phyloP scores from a whole-genome alignment of 345 rosid genomes.

The Trapa incisa region DNA sequence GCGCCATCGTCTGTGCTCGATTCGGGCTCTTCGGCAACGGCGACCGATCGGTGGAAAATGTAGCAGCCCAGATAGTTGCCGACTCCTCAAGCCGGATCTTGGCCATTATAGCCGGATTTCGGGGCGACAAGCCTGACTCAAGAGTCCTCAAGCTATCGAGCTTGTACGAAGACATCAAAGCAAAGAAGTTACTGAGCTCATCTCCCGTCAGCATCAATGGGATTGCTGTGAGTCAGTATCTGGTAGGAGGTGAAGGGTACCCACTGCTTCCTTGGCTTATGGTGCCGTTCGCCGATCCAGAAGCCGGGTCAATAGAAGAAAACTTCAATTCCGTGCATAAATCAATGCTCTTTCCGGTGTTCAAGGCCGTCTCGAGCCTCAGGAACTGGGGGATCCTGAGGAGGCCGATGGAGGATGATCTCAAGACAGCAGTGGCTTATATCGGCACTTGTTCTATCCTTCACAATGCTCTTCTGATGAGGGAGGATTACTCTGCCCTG shows the following conservation, averaged over 20 bases:
- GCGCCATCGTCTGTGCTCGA: conserved; percentile 40
- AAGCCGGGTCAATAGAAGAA: conserved; percentile 25
- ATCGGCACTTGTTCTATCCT: conserved; percentile 55
- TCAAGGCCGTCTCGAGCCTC: conserved; percentile 36
- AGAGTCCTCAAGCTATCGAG: conserved; percentile 34
- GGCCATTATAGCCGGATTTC: conserved; percentile 43
- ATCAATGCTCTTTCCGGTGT: conserved; percentile 21
- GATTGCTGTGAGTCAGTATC: conserved; percentile 28
- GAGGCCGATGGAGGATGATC: conserved; percentile 38
- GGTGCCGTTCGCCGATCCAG: conserved; percentile 33
- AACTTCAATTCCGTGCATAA: conserved; percentile 27
- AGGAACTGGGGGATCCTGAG: conserved; percentile 52
- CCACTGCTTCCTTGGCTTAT: conserved; percentile 65
- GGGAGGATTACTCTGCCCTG: conserved; percentile 52
- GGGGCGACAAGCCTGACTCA: conserved; percentile 30
- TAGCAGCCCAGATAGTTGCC: conserved; percentile 48
- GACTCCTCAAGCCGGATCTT: conserved; percentile 47
- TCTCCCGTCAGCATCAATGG: conserved; percentile 19
- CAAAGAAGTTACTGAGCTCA: conserved; percentile 25
- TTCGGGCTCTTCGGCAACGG: conserved; percentile 20
- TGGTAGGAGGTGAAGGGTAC: conserved; percentile 37
- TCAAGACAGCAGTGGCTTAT: conserved; percentile 36
- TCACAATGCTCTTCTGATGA: conserved; percentile 46
- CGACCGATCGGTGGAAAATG: conserved; percentile 9
- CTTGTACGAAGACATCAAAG: conserved; percentile 36